Percentiles rank a stretch among this genome's conserved stretches.
These are phyloP conservation scores for Botrytis squamosa DNA, from an alignment of 2,329 filamentous ascomycete species.

Conservation along the genomic window DNA sequence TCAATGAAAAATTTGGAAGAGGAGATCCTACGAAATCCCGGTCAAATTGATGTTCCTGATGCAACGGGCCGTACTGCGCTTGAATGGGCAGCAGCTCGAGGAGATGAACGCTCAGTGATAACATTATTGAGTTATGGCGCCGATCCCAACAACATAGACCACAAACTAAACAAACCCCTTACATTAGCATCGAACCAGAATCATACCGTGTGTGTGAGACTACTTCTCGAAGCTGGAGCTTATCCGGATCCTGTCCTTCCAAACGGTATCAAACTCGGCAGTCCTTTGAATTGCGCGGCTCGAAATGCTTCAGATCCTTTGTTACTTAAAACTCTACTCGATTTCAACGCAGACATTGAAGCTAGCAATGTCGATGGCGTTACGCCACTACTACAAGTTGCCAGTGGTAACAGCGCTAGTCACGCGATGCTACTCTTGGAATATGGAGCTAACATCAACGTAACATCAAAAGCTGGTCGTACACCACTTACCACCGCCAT, in stretches of 20 bases:
- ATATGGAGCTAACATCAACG: conserved; percentile 24
- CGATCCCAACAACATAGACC: conserved; percentile 23
- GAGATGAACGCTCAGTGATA: conserved; percentile 18
- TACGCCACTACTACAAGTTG: conserved; percentile 21
- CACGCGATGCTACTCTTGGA: conserved; percentile 22
- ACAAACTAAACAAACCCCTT: conserved; percentile 18
- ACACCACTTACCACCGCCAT: conserved; percentile 23
- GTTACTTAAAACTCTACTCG: conserved; percentile 23
- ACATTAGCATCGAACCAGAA: conserved; percentile 17
- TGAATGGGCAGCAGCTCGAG: conserved; percentile 23
- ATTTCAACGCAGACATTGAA: conserved; percentile 23
- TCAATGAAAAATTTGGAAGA: conserved; percentile 13
- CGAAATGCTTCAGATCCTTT: conserved; percentile 19
- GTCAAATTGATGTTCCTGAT: conserved; percentile 19
- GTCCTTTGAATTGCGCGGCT: conserved; percentile 23
- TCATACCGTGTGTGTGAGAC: conserved; percentile 20
- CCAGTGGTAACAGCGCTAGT: conserved; percentile 12
- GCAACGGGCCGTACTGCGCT: conserved; percentile 21
- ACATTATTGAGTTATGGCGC: conserved; percentile 22
- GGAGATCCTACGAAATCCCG: neutral
- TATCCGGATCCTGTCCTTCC: conserved; percentile 19
- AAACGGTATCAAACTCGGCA: conserved; percentile 19
- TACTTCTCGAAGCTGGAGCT: conserved; percentile 24
- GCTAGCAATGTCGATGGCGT: conserved; percentile 13
- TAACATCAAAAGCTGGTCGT: neutral